Conservation (phyloP, 2,329 filamentous ascomycete genomes). For the Capronia epimyces region DNA sequence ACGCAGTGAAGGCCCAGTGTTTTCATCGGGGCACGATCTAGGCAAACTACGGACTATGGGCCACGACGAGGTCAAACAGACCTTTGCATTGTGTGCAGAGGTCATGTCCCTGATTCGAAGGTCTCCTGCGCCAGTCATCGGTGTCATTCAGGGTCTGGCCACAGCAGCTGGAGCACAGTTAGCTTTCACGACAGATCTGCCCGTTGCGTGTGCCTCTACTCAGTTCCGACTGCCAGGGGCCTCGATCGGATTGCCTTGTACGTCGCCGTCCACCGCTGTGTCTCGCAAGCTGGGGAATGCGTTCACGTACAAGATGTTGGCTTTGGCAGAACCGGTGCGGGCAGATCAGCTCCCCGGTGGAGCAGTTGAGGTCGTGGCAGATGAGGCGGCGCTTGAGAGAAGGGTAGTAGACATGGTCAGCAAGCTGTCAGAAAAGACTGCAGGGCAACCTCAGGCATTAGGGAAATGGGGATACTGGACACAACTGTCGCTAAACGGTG, state of each 20-base stretch:
- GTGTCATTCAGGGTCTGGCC: constrained; percentile 26
- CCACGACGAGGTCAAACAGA: constrained; percentile 28
- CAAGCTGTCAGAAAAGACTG: constrained; percentile 20
- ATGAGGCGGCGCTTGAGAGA: constrained; percentile 22
- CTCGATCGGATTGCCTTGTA: constrained; percentile 26
- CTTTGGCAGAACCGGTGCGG: constrained; percentile 23
- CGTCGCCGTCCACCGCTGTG: constrained; percentile 26
- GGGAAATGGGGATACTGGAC: constrained; percentile 30
- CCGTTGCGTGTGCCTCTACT: constrained; percentile 22
- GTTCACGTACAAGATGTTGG: constrained; percentile 28
- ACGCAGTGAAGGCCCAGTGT: constrained; percentile 26
- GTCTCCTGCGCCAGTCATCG: constrained; percentile 27
- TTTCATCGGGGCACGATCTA: constrained; percentile 28
- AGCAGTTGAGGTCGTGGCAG: constrained; percentile 23
- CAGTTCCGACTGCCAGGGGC: constrained; percentile 27
- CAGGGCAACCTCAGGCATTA: constrained; percentile 25
- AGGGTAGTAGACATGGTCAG: constrained; percentile 20
- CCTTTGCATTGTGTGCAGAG: constrained; percentile 28
- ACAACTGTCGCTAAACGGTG: constrained; percentile 19
- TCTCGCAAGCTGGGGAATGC: constrained; percentile 23
- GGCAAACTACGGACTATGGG: constrained; percentile 22
- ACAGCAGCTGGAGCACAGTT: constrained; percentile 28
- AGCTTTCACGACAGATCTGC: constrained; percentile 26
- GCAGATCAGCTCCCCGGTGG: constrained; percentile 25
- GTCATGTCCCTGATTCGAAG: constrained; percentile 28